Evolutionary conservation across 305 asterid genomes (phyloP).

Genomic region (Solanum hybrid): DNA sequence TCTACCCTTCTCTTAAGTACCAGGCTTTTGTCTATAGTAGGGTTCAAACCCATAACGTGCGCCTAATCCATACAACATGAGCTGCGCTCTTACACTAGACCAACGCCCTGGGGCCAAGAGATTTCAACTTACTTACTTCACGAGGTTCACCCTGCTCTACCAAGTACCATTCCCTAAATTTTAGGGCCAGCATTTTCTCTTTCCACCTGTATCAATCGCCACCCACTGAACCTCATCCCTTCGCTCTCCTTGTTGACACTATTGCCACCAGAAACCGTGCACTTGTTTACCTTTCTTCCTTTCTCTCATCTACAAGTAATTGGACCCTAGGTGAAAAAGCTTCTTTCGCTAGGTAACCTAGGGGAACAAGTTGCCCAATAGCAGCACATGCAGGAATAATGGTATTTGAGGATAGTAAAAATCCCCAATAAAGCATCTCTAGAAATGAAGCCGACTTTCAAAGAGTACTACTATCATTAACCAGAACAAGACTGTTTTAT

Average conservation of each 20-base stretch:
- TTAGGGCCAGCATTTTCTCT: not conserved
- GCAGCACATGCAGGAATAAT: not conserved
- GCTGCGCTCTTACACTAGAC: not conserved
- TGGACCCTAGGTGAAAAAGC: not conserved
- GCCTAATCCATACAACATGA: not conserved
- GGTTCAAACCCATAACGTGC: not conserved
- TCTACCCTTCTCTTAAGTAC: not conserved
- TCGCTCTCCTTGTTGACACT: not conserved
- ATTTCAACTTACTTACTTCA: not conserved
- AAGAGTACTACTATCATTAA: not conserved
- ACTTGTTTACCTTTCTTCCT: not conserved
- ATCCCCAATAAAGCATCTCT: not conserved
- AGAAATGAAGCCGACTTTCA: not conserved
- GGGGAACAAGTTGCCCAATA: not conserved
- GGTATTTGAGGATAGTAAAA: not conserved
- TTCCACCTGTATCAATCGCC: not conserved
- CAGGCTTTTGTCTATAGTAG: not conserved
- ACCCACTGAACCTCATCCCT: not conserved
- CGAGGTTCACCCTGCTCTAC: not conserved
- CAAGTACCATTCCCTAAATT: not conserved
- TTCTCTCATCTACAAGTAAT: not conserved
- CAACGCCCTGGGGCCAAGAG: not conserved
- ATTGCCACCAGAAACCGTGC: not conserved
- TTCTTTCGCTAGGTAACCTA: not conserved
- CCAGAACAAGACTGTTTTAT: not conserved